Conservation (phyloP, 495 filamentous ascomycete genomes). For the Annulohypoxylon moriforme region DNA sequence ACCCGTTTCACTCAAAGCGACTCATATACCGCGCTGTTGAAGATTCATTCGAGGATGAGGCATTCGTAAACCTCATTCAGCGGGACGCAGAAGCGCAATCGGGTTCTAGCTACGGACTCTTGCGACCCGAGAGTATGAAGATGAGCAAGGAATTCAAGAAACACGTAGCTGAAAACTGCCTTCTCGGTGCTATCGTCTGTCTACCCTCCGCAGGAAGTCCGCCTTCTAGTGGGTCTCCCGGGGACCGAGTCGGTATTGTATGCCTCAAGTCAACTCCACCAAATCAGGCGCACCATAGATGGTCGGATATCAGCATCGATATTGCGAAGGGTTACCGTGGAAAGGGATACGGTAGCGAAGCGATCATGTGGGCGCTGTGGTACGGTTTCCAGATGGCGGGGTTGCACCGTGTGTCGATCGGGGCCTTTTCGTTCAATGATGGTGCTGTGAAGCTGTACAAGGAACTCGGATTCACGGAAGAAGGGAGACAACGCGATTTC, state of each 20-base stretch:
- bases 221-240: neutral
- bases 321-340: slow-evolving; percentile 54
- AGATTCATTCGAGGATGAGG: slow-evolving; percentile 47
- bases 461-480: slow-evolving; percentile 60
- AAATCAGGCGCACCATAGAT: slow-evolving; percentile 53
- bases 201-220: slow-evolving; percentile 31
- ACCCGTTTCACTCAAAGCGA: slow-evolving; percentile 48
- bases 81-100: slow-evolving; percentile 43
- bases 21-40: slow-evolving; percentile 54
- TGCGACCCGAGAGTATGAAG: slow-evolving; percentile 40
- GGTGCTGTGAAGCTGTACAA: slow-evolving; percentile 58
- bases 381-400: slow-evolving; percentile 61
- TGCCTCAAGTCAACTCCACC: slow-evolving; percentile 36
- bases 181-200: slow-evolving; percentile 57
- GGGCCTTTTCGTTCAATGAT: slow-evolving; percentile 57
- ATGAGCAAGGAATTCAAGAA: slow-evolving; percentile 35
- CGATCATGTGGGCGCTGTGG: slow-evolving; percentile 62
- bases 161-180: slow-evolving; percentile 44
- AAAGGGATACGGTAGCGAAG: slow-evolving; percentile 65
- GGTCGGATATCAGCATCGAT: slow-evolving; percentile 56
- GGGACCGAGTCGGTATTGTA: slow-evolving; percentile 46
- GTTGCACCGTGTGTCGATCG: slow-evolving; percentile 59
- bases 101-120: slow-evolving; percentile 39
- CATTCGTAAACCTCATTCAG: slow-evolving; percentile 43
- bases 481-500: slow-evolving; percentile 60